phyloP scores from a whole-genome alignment of 139 green algal species.

The Coccomyxa sp. region DNA sequence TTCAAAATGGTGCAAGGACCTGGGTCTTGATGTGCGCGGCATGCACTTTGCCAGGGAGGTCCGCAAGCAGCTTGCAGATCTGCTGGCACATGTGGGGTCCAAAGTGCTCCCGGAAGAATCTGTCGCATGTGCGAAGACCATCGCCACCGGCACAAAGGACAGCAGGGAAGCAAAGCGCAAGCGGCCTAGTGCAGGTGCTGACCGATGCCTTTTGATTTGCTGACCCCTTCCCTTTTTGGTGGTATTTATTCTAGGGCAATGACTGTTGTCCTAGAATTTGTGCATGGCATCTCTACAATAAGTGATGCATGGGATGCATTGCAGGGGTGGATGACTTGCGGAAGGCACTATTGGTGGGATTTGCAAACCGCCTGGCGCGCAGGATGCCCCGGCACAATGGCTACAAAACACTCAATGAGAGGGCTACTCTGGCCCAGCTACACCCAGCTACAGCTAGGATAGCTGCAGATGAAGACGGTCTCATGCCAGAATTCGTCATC shows the following conservation, averaged over 20 bases:
- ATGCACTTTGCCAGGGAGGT: conserved; percentile 86
- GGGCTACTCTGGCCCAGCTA: conserved; percentile 55
- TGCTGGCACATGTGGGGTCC: conserved; percentile 18
- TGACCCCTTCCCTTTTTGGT: too few species aligned
- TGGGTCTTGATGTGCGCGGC: conserved; percentile 68
- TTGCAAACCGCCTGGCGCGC: conserved; percentile 76
- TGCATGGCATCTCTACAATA: too few species aligned
- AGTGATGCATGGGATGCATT: too few species aligned
- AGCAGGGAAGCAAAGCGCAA: too few species aligned
- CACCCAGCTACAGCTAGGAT: conserved; percentile 64
- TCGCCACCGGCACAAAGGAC: too few species aligned
- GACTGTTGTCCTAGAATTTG: too few species aligned
- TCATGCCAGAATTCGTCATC: conserved; percentile 90
- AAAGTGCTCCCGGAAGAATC: not conserved
- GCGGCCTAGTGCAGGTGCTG: too few species aligned
- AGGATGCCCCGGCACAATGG: conserved; percentile 85
- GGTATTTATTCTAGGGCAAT: too few species aligned
- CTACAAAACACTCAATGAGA: conserved; percentile 71
- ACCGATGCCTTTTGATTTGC: too few species aligned
- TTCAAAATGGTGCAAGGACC: conserved; percentile 33
- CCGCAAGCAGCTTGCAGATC: conserved; percentile 68
- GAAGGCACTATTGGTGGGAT: conserved; percentile 70
- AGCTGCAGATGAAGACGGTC: conserved; percentile 74
- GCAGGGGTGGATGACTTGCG: conserved; percentile 23
- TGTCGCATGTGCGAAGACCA: too few species aligned